phyloP scores from a whole-genome alignment of 2,329 filamentous ascomycete genomes.

The Epichloe coenophiala region DNA sequence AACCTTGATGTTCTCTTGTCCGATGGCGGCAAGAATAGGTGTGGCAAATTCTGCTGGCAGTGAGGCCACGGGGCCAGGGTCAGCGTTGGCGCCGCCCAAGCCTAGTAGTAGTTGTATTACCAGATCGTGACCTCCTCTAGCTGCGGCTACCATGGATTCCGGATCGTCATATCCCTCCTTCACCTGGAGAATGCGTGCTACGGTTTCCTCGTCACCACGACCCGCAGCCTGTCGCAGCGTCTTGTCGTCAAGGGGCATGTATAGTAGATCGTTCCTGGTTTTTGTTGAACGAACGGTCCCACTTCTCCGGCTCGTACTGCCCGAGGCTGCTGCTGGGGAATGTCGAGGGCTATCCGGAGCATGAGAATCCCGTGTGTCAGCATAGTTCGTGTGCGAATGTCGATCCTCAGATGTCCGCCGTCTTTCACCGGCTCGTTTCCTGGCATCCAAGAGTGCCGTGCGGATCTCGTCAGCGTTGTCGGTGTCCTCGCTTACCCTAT shows the following conservation, averaged over 20 bases:
- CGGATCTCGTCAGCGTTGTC: slow-evolving; percentile 75
- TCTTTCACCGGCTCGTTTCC: slow-evolving; percentile 39
- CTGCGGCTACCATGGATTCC: slow-evolving; percentile 79
- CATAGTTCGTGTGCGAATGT: slow-evolving; percentile 29
- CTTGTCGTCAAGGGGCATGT: slow-evolving; percentile 50
- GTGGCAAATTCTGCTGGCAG: slow-evolving; percentile 63
- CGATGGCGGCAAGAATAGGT: slow-evolving; percentile 88
- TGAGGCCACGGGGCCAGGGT: slow-evolving; percentile 52
- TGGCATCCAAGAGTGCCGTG: slow-evolving; percentile 46
- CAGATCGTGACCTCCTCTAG: slow-evolving; percentile 74
- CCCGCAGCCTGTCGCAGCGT: slow-evolving; percentile 47
- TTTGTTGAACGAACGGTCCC: slow-evolving; percentile 48
- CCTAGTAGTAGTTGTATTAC: slow-evolving; percentile 68
- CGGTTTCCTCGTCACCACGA: slow-evolving; percentile 47
- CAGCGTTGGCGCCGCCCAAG: slow-evolving; percentile 50
- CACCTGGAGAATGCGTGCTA: slow-evolving; percentile 47
- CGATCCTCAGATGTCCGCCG: slow-evolving; percentile 46
- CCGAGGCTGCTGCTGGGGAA: slow-evolving; percentile 33
- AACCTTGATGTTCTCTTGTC: slow-evolving; percentile 74
- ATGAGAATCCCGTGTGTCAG: slow-evolving; percentile 37
- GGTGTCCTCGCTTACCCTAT: slow-evolving; percentile 61
- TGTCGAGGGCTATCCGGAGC: slow-evolving; percentile 44
- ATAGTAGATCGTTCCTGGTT: slow-evolving; percentile 49
- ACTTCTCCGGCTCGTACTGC: slow-evolving; percentile 31
- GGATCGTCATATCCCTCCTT: slow-evolving; percentile 56